Base-by-base conservation (phyloP, 1,284 basidiomycete genomes). In the Coriolopsis trogii region DNA sequence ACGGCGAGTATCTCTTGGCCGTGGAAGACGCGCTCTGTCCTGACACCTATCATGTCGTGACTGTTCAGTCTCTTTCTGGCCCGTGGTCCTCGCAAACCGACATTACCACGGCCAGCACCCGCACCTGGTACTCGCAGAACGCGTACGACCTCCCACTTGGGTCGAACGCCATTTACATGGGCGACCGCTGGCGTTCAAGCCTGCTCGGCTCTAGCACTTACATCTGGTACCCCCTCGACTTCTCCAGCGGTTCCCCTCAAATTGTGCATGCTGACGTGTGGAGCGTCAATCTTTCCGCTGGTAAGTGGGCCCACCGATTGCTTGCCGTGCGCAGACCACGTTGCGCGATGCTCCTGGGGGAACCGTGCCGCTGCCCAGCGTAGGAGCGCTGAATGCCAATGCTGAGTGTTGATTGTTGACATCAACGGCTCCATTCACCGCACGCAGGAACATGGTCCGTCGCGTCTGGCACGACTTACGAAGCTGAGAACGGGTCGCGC, bases 41-140 rank as follows among this genome's bases (percentile, higher is more conserved):
- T 43, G 8, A 47, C 13, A 37, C 16, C 24, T 31, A 20, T 29
- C 12, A 29, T 9, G n/a, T 24, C n/a, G n/a, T n/a, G 6, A 28
- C 37, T 10, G 9, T 20, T 8, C 52, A 84, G 81, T 80, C 77
- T 3, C 70, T 86, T 9, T 71, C 78, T 4, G 80, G 81, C 4
- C 71, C 78, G 6, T 85, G 82, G 81, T 79, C 80, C 6, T 65
- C 78, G 13, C 75, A 84, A 63, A 72, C 72, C 10, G 82, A 85
- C 63, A 80, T 85, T 49, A 79, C 82, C 9, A 75, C 82, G 3
- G 65, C 52, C 65, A 73, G 28, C 34, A 75, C 74, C 23, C 72
- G 77, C 37, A 86, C 82, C 3, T 86, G 80, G 63, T 83, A 78
- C 62, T 84, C 82, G 21, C 84, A 85, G 67, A 85, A 85, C 65